Conservation (phyloP, 2,329 filamentous ascomycete species). For the Apiospora marii region DNA sequence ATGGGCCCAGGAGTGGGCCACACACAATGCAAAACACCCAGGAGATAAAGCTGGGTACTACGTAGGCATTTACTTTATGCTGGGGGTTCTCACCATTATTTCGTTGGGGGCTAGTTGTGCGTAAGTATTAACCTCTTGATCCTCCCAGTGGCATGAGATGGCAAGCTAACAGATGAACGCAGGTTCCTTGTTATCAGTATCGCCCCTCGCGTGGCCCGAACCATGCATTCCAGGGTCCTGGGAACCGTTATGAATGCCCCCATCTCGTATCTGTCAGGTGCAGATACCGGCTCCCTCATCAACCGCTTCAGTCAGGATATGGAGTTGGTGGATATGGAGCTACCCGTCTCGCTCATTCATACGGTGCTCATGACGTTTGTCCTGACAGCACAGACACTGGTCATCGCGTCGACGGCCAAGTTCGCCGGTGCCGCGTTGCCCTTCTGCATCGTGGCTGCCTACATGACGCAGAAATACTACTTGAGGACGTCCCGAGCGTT, state of each 20-base stretch:
- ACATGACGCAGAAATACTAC: slow-evolving; percentile 20
- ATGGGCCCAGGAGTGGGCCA: too few species aligned
- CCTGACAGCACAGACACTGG: slow-evolving; percentile 19
- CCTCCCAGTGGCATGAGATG: too few species aligned
- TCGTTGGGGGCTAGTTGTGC: too few species aligned
- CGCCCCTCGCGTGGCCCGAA: too few species aligned
- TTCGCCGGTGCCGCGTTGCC: neutral
- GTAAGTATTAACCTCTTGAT: too few species aligned
- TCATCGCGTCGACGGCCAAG: neutral
- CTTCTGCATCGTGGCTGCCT: neutral
- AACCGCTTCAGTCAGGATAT: slow-evolving; percentile 30
- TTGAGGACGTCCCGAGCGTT: slow-evolving; percentile 25
- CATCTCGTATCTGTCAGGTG: slow-evolving; percentile 32
- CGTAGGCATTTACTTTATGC: too few species aligned
- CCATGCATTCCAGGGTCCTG: neutral
- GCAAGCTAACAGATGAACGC: too few species aligned
- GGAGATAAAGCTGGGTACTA: too few species aligned
- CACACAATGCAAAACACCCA: too few species aligned
- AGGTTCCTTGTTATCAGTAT: too few species aligned
- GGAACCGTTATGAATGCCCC: slow-evolving; percentile 10
- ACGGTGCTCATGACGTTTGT: neutral
- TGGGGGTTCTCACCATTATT: too few species aligned
- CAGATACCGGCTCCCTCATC: slow-evolving; percentile 27
- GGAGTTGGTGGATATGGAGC: slow-evolving; percentile 16
- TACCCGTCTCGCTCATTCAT: neutral